Evolutionary conservation across 2,329 filamentous ascomycete species (phyloP), one percentile per base, ranked within the genome.

Genomic region (Hymenoscyphus fraxineus): DNA sequence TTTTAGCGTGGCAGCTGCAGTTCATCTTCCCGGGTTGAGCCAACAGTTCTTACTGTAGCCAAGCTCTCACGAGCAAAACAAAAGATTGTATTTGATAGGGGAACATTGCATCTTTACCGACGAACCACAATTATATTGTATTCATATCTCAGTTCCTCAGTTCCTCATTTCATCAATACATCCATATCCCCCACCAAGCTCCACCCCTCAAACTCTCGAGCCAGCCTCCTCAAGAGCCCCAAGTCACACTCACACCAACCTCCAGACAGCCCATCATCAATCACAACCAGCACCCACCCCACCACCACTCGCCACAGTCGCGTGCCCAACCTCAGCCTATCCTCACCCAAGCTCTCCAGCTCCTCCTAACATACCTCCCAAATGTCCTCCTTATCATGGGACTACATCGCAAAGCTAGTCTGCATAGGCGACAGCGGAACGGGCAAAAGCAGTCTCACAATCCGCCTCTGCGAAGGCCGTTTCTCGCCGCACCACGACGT

Each of bases 381-480:
- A 76, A 87, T 87, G 84, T 83, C 80, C 32, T 77, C 82, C 44
- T 85, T 88, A 74, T 89, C 92, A 78, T 98, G 94, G 94, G 93
- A 98, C 81, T 98, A 96, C 82, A 99, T 98, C 76, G 93, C 94
- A 78, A 99, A 99, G 80, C 91, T 99, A 73, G 94, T 98, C 76
- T 96, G 92, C 81, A 93, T 99, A 74, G 95, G 95, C 77, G 95
- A 98, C 81, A 95, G 91, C 57, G 95, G 93, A 76, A 96, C 92
- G 76, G 95, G 95, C 75, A 99, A 99, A 83, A 96, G 92, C 67
- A 87, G 92, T 78, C 86, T 97, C 72, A 97, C 93, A 64, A 93
- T 97, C 76, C 92, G 94, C 68, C 91, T 98, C 68, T 97, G 94
- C 81, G 94, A 97, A 83, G 93, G 93, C 73, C 92, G 94, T 77